Evolutionary conservation across 371 early-diverging fungal species (phyloP), one percentile per base, ranked within the genome.

Genomic region (Haplosporangium sp.): DNA sequence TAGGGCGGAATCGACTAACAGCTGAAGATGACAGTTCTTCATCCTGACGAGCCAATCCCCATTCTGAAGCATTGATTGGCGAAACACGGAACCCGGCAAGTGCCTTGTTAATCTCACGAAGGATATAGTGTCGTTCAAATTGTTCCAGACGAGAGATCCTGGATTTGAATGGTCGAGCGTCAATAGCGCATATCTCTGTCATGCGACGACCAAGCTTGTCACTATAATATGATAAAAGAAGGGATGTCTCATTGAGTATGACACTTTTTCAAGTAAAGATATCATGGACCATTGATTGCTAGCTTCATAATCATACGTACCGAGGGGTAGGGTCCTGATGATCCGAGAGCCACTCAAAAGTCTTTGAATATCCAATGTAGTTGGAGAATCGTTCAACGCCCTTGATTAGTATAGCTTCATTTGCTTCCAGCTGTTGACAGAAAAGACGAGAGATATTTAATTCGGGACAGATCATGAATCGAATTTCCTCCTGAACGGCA

Each of bases 401-500:
- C 20, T 72, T 83, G 56, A 90, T 85, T 47, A 87, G 45, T 3
- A 90, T 15, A 2, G 85, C 79, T 71, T 90, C 90, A 65, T 86
- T 85, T 42, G 84, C 81, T 27, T 77, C 72, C 65, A 90, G 61
- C 10, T 74, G 74, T 61, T 88, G 84, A 2, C 75, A 72, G 64
- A 90, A 85, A 4, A 88, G 77, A 2, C 88, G 83, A 0, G 89
- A 79, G 5, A 82, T 79, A n/a, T 89, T 85, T 61, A 89, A 69
- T 60, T 90, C 90, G 4, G 90, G 87, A 57, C 84, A 84, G 40
- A 88, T 84, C 69, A 88, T 83, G 71, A 90, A 90, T 37, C 81
- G 83, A 63, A 90, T 89, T 64, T 89, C 90, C 67, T 90, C 90
- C 58, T 90, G 90, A 1, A 90, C 90, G 17, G 87, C 86, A 11